These are phyloP conservation scores for Vigna radiata DNA, from an alignment of 306 rosid species.

Conservation along the genomic window DNA sequence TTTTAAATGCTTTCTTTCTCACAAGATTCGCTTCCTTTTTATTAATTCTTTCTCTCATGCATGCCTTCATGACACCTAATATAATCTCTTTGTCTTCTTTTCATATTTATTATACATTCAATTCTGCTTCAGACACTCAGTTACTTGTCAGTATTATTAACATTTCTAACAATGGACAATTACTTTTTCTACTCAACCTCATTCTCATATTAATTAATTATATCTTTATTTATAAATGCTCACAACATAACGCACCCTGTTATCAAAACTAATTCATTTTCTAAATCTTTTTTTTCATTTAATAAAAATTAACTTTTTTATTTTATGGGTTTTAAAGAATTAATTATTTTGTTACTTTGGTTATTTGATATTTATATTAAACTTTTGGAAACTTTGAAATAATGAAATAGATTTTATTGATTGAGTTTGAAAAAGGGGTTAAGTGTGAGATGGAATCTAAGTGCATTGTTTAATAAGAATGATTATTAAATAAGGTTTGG, in stretches of 20 bases:
- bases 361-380: too few species aligned
- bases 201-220: not conserved
- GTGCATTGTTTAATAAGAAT: slow-evolving; percentile 10
- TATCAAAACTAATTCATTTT: too few species aligned
- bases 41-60: slow-evolving; percentile 23
- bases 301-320: too few species aligned
- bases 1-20: not conserved
- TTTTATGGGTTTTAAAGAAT: too few species aligned
- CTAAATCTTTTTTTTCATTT: too few species aligned
- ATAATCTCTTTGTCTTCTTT: slow-evolving; percentile 27
- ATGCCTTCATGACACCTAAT: slow-evolving; percentile 38
- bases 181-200: too few species aligned
- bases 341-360: too few species aligned
- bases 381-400: too few species aligned
- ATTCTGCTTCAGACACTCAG: not conserved
- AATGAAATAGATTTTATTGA: too few species aligned
- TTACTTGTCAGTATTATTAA: not conserved
- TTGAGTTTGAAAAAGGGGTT: not conserved
- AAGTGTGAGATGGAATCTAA: slow-evolving; percentile 28
- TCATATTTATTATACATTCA: not conserved
- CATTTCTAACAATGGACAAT: not conserved
- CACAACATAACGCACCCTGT: too few species aligned
- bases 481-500: slow-evolving; percentile 12
- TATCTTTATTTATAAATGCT: not conserved
- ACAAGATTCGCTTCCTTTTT: slow-evolving; percentile 27